phyloP scores from a whole-genome alignment of 768 basidiomycete species.

The Rhizopogon rudus region DNA sequence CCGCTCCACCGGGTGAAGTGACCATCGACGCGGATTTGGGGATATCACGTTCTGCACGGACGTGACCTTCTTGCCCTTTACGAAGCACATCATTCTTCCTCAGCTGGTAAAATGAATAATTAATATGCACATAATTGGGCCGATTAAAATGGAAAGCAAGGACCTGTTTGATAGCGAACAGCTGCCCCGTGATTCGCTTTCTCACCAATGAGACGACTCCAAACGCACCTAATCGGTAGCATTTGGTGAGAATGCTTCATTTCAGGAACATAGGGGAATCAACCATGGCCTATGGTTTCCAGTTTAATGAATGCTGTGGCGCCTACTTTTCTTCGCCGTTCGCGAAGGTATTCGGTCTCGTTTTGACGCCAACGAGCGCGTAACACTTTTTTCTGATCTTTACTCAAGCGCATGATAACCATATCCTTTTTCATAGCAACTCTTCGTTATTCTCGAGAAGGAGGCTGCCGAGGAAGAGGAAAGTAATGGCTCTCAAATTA shows the following conservation, averaged over 20 bases:
- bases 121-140: slow-evolving; percentile 19
- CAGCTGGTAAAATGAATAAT: slow-evolving; percentile 41
- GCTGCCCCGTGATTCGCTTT: slow-evolving; percentile 70
- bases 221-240: slow-evolving; percentile 69
- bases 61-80: slow-evolving; percentile 96
- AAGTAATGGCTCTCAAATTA: slow-evolving; percentile 93
- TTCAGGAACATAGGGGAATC: slow-evolving; percentile 23
- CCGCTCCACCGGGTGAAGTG: slow-evolving; percentile 65
- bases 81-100: slow-evolving; percentile 91
- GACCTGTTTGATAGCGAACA: slow-evolving; percentile 98
- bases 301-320: slow-evolving; percentile 82
- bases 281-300: slow-evolving; percentile 93
- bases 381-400: slow-evolving; percentile 65
- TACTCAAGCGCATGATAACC: slow-evolving; percentile 62
- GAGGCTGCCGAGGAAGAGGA: slow-evolving; percentile 76
- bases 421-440: slow-evolving; percentile 88
- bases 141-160: slow-evolving; percentile 20
- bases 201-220: slow-evolving; percentile 92
- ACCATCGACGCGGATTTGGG: slow-evolving; percentile 86
- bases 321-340: slow-evolving; percentile 76
- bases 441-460: slow-evolving; percentile 81
- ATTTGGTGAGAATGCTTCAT: slow-evolving; percentile 16
- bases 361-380: slow-evolving; percentile 78
- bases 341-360: slow-evolving; percentile 87
- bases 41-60: slow-evolving; percentile 91